Base-by-base conservation (phyloP, 106 monocot genomes). In the Dactylorhiza incarnata region DNA sequence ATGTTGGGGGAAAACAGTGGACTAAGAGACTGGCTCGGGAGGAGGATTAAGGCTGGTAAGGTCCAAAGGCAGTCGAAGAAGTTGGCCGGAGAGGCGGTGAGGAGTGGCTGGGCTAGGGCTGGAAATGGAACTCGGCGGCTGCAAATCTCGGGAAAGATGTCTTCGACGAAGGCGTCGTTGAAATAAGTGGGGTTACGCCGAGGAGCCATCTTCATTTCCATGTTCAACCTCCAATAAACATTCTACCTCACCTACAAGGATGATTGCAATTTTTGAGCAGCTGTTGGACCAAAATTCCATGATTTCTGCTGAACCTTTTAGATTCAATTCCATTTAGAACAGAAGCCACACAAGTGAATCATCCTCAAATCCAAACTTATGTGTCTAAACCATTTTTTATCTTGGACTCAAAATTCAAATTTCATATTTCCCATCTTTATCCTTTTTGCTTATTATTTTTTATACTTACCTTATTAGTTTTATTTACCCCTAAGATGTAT, bases 341-440 rank as follows among this genome's bases (percentile, higher is more conserved):
- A 58, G 22, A 20, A 20, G n/a, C 19, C 19, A 20, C n/a, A n/a
- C 19, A 58, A 58, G n/a, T 58, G 58, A 58, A 58, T 19, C 58
- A 58, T 20, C 58, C n/a, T 58, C n/a, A 17, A 58, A n/a, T 22
- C 0, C 58, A 58, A 58, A 6, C 19, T 5, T 5, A n/a, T 55
- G 22, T 20, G 6, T 19, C 58, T 20, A 58, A 58, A 9, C 0
- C 20, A 20, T 58, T 58, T 37, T 58, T 58, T 58, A 58, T 58
- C 22, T 59, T 20, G 58, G 19, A 59, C 58, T n/a, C 58, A 59
- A 59, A 59, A n/a, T 59, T 59, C n/a, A 59, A 59, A 59, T 22
- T 59, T 59, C 58, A 54, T 54, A 16, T 14, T 15, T 16, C 54
- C 16, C 14, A 15, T 14, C 5, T 54, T 52, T 52, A 4, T 37